Conservation (phyloP, 495 filamentous ascomycete genomes). For the Hypoxylon rickii region DNA sequence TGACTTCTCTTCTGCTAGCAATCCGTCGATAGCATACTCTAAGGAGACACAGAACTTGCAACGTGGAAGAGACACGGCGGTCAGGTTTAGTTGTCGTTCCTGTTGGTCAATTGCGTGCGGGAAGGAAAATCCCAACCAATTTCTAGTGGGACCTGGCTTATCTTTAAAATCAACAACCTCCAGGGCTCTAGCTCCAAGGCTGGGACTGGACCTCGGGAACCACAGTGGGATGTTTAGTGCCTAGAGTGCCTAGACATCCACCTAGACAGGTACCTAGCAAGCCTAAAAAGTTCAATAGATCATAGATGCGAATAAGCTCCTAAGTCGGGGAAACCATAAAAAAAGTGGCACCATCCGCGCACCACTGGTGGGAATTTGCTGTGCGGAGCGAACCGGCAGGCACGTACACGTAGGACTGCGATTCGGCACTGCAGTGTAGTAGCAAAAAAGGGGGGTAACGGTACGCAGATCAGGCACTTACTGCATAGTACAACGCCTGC, state of each 20-base stretch:
- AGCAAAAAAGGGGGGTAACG: too few relatives aligned
- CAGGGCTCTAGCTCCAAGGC: neutral
- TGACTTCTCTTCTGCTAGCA: constrained; percentile 11
- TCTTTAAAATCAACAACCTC: too few relatives aligned
- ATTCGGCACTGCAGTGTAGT: too few relatives aligned
- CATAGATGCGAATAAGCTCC: constrained; percentile 6
- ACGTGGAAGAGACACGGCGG: neutral
- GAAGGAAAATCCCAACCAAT: constrained; percentile 3
- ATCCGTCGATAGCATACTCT: constrained; percentile 12
- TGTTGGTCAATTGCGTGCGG: constrained; percentile 1
- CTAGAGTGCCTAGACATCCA: too few relatives aligned
- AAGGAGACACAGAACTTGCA: neutral
- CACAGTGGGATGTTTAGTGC: too few relatives aligned
- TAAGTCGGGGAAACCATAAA: constrained; percentile 22
- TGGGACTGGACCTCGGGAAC: too few relatives aligned
- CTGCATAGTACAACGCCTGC: too few relatives aligned
- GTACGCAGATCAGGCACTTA: too few relatives aligned
- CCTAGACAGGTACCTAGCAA: too few relatives aligned
- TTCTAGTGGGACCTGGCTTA: neutral
- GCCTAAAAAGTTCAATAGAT: too few relatives aligned
- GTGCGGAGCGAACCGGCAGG: constrained; percentile 22
- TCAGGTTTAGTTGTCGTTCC: constrained; percentile 10
- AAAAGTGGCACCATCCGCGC: constrained; percentile 16
- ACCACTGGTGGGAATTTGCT: constrained; percentile 5
- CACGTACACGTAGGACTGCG: too few relatives aligned